These are phyloP conservation scores for Colletotrichum melonis DNA, from an alignment of 2,329 filamentous ascomycete species.

Conservation along the genomic window DNA sequence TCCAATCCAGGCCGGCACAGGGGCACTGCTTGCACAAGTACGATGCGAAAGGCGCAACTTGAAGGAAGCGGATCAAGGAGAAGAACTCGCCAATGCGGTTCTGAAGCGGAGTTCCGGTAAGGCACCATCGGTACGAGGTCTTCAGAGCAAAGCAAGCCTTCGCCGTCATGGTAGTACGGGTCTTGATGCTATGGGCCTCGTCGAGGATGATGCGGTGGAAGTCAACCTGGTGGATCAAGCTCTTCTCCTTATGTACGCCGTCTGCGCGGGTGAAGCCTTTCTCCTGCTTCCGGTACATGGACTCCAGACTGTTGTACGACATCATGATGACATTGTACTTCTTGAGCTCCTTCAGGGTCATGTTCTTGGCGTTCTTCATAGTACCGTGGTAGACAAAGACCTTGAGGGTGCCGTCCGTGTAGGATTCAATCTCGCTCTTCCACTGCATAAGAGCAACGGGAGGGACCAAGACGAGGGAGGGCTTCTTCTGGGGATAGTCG, in stretches of 20 bases:
- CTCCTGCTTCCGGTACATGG: constrained; percentile 90
- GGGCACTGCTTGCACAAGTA: constrained; percentile 92
- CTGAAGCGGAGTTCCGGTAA: constrained; percentile 94
- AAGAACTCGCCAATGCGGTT: constrained; percentile 98
- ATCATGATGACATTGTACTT: constrained; percentile 96
- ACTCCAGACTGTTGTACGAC: constrained; percentile 93
- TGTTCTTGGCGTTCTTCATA: constrained; percentile 82
- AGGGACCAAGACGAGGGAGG: constrained; percentile 89
- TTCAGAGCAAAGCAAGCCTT: constrained; percentile 94
- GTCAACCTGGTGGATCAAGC: constrained; percentile 83
- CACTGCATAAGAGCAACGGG: constrained; percentile 97
- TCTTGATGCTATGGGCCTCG: constrained; percentile 95
- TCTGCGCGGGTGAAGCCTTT: constrained; percentile 89
- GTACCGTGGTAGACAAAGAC: constrained; percentile 92
- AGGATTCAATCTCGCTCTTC: constrained; percentile 81
- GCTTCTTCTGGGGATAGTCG: constrained; percentile 83
- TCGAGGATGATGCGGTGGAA: constrained; percentile 95
- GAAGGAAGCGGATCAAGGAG: constrained; percentile 90
- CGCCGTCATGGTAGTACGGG: constrained; percentile 88
- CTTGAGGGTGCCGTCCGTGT: constrained; percentile 90
- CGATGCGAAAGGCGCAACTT: constrained; percentile 88
- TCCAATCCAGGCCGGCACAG: constrained; percentile 88
- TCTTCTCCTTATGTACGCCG: constrained; percentile 82
- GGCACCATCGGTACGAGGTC: constrained; percentile 91
- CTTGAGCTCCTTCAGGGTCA: constrained; percentile 79